Base-by-base conservation (phyloP, 169 alveolate genomes). In the Cryptosporidium meleagridis region DNA sequence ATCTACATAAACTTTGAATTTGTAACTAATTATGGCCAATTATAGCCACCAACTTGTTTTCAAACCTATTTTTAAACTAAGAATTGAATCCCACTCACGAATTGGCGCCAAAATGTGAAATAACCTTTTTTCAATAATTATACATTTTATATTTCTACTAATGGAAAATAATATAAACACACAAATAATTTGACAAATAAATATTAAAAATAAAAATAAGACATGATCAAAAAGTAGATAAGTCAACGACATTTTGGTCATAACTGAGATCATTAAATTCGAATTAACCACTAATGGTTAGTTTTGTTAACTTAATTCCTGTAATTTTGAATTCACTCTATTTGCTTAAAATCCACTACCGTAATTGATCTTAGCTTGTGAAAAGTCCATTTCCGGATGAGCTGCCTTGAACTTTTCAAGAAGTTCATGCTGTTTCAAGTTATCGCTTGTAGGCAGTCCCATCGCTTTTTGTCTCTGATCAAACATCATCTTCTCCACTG, bases 361-460 rank as follows among this genome's bases (percentile, higher is more conserved):
- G 55, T 91, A 95, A 65, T 94, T 94, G 16, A 96, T 95, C 73
- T 97, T 97, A 7, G 99, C 98, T 59, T 97, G 97, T 16, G 99
- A 97, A 93, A 97, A 97, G 91, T 98, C 99, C 96, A 98, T 93
- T 89, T 98, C 99, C 0, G 99, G 99, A 87, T 98, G 99, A 52
- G 98, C 97, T 91, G 94, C 95, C 94, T 97, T 97, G 89, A 97
- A 97, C 87, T 94, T 97, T 68, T 96, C 98, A 53, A 98, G 95
- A 73, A 96, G 94, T 61, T 97, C 98, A 85, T 94, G 95, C 91
- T 98, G 98, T 72, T 95, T 95, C 75, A 93, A 93, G 85, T 97
- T 98, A 35, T 96, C 98, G 62, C 97, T 93, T 5, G 99, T 97
- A 18, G 99, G 99, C 48, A 96, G 84, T 52, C 99, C 98, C 95